Evolutionary conservation across 1,284 basidiomycete species (phyloP), one percentile per base, ranked within the genome.

Genomic region (Pholiota adiposa): DNA sequence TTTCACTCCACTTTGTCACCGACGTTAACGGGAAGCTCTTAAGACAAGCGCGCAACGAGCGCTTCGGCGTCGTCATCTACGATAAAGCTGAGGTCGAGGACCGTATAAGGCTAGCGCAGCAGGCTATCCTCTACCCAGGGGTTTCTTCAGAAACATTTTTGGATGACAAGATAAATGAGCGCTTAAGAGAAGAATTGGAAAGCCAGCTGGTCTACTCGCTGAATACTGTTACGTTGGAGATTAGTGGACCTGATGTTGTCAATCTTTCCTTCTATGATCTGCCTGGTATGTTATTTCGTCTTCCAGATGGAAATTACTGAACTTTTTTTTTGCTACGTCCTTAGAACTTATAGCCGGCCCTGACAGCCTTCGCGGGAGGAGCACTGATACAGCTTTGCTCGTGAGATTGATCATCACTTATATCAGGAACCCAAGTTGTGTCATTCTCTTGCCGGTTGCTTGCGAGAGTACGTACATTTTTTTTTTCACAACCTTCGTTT

Each of bases 211-310:
- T 79, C 0, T 92, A 91, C 65, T 89, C 89, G 0, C 78, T 72
- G 2, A 87, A 89, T 63, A 82, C 77, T n/a, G 82, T 92, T 21
- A 87, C 83, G 0, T 66, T 93, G 16, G 80, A 89, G 54, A 87
- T 93, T 54, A 82, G 80, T 34, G 90, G 90, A 0, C 79, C 81
- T 0, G 84, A 86, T 16, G 79, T 93, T 0, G 83, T 86, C 0
- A 89, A 93, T 62, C 77, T 93, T 0, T 88, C 89, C 0, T 92
- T 93, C 52, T 79, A 77, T 59, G 89, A 90, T 69, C 73, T 90
- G 0, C 89, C 89, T n/a, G 86, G 88, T 88, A 60, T 19, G 73
- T 31, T 46, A 53, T 19, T 52, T 14, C 5, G 14, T 34, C n/a
- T 33, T 51, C 18, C 11, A 11, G 16, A n/a, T 27, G 18, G 18